Evolutionary conservation across 2,329 filamentous ascomycete genomes (phyloP), one percentile per base, ranked within the genome.

Genomic region (Ophiostoma quercus): DNA sequence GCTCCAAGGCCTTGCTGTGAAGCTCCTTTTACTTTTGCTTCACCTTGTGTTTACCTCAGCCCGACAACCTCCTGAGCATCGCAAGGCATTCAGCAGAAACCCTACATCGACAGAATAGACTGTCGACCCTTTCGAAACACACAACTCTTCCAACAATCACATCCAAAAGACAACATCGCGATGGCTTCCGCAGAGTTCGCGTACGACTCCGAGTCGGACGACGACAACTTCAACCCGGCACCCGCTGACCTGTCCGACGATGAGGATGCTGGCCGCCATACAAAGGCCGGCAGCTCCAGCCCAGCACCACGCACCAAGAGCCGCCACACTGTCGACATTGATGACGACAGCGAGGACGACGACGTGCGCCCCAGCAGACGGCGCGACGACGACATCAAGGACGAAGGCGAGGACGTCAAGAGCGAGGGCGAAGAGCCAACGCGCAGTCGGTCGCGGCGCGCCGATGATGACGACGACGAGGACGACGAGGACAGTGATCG

Each of bases 171-270:
- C 19, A n/a, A 32, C 68, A 12, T 34, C 62, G 62, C 62, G 34
- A 65, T 65, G 62, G 62, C 62, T 65, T 65, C 62, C 1, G 62
- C 62, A 41, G 65, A 66, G 37, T 66, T 66, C 25, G 65, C 37
- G 60, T 66, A 82, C 75, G 87, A 89, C 72, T 89, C 86, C 71
- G 90, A 92, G 70, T 90, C 91, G 63, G 92, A 95, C 67, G 93
- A 96, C 75, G 89, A 91, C 72, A 90, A 94, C 78, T 97, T 97
- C 84, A 96, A 97, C 78, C 94, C 93, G 67, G 87, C 85, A 67
- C 89, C 90, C 25, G 90, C 87, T 71, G 87, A 92, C 71, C 76
- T 87, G 43, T 95, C 91, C 2, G 92, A 94, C 74, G 88, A 88
- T 67, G 91, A 92, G 71, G 84, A 82, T 19, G 67, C 67, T 4